phyloP scores from a whole-genome alignment of 306 rosid species.

The Prunus salicina region DNA sequence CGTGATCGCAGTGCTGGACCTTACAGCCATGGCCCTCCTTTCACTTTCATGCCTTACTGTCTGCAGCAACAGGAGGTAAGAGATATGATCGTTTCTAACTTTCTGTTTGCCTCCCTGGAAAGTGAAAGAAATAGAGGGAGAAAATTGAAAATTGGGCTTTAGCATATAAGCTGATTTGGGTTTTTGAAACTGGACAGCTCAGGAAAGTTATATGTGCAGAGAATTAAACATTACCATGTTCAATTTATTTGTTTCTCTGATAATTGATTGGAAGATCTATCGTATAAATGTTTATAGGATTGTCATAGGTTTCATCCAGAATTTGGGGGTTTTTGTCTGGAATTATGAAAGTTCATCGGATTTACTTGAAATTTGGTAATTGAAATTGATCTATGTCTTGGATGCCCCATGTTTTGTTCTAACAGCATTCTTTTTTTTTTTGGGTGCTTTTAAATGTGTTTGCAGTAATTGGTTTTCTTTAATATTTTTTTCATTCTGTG shows the following conservation, averaged over 20 bases:
- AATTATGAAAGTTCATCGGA: background rate
- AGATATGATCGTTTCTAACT: background rate
- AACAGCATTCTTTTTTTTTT: background rate
- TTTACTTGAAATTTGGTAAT: background rate
- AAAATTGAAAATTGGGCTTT: conserved; percentile 19
- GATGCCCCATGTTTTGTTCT: background rate
- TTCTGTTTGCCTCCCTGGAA: background rate
- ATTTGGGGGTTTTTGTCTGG: background rate
- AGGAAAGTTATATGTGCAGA: background rate
- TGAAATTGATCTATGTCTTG: background rate
- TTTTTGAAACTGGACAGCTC: background rate
- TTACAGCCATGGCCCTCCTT: conserved; percentile 74
- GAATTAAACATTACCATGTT: background rate
- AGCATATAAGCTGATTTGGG: background rate
- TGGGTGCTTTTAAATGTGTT: background rate
- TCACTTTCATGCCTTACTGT: conserved; percentile 69
- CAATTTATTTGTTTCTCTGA: background rate
- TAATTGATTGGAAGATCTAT: background rate
- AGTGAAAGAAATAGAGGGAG: background rate
- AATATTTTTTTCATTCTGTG: background rate
- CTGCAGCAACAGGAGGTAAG: conserved; percentile 70
- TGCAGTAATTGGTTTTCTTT: background rate
- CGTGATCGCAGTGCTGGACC: conserved; percentile 49
- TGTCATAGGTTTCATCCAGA: background rate
- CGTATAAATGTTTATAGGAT: background rate